phyloP scores from a whole-genome alignment of 78 protist genomes.

The Dictyostelium purpureum region DNA sequence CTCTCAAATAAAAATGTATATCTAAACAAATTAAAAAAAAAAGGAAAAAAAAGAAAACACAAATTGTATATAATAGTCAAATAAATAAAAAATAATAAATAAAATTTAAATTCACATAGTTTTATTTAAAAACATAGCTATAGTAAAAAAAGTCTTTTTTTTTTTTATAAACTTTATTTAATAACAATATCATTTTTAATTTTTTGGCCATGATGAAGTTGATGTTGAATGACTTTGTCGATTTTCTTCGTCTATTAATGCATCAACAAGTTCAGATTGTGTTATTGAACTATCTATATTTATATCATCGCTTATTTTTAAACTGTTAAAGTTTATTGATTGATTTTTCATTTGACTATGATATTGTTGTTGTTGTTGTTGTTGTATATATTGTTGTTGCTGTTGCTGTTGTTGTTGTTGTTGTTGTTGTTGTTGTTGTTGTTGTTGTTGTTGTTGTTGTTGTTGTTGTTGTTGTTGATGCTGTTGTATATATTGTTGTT shows the following conservation, averaged over 20 bases:
- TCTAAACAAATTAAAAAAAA: not conserved
- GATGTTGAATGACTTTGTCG: not conserved
- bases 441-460: not conserved
- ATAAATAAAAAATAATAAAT: no score
- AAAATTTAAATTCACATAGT: not conserved
- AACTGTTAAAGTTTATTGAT: not conserved
- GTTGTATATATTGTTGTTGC: not conserved
- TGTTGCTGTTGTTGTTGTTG: not conserved
- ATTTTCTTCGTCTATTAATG: conserved; percentile 22
- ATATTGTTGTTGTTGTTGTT: not conserved
- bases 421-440: not conserved
- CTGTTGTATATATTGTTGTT: not conserved
- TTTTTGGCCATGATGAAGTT: no score
- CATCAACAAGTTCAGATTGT: conserved; percentile 25
- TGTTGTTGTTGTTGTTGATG: not conserved
- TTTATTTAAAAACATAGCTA: not conserved
- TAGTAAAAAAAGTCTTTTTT: not conserved
- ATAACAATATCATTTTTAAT: not conserved
- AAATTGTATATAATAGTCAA: no score
- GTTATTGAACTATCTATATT: not conserved
- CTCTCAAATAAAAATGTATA: no score
- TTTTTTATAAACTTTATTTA: not conserved
- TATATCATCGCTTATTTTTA: not conserved
- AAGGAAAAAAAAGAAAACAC: no score
- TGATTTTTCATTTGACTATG: not conserved